Evolutionary conservation across 139 green algal species (phyloP).

Genomic region (Closterium sp.): DNA sequence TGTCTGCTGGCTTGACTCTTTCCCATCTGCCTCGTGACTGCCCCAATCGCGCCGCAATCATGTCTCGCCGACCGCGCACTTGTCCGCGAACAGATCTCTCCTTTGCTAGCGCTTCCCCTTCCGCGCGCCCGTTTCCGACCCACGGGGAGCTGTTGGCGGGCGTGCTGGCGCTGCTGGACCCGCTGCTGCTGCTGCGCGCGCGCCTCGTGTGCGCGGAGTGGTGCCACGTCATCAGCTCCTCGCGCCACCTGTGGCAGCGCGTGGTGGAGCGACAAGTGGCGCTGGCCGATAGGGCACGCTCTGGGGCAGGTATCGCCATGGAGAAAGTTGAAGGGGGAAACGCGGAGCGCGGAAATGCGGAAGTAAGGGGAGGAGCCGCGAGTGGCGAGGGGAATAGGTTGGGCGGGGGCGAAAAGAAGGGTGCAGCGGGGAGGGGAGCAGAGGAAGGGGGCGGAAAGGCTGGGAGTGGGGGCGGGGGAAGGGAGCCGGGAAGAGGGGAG

Average conservation of each 20-base stretch:
- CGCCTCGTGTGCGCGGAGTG: neutral
- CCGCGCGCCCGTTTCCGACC: neutral
- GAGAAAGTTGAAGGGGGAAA: neutral
- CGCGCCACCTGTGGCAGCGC: neutral
- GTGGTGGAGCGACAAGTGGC: neutral
- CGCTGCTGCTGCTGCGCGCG: neutral
- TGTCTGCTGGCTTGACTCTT: too few relatives aligned
- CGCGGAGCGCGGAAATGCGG: too few relatives aligned
- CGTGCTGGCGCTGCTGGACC: neutral
- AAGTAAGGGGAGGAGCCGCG: neutral
- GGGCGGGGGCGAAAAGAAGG: neutral
- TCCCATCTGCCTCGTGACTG: neutral
- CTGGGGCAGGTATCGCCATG: neutral
- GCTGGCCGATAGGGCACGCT: neutral
- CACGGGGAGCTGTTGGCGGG: neutral
- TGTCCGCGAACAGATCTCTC: neutral
- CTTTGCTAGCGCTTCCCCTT: neutral
- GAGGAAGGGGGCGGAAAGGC: neutral
- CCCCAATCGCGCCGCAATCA: neutral
- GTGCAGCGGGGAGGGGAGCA: neutral
- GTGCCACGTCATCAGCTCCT: neutral
- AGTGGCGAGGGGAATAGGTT: neutral
- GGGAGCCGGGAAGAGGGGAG: neutral
- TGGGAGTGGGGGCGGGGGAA: neutral
- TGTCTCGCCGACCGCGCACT: neutral